These are phyloP conservation scores for Zymoseptoria crescenta DNA, from an alignment of 2,329 filamentous ascomycete species.

Conservation along the genomic window DNA sequence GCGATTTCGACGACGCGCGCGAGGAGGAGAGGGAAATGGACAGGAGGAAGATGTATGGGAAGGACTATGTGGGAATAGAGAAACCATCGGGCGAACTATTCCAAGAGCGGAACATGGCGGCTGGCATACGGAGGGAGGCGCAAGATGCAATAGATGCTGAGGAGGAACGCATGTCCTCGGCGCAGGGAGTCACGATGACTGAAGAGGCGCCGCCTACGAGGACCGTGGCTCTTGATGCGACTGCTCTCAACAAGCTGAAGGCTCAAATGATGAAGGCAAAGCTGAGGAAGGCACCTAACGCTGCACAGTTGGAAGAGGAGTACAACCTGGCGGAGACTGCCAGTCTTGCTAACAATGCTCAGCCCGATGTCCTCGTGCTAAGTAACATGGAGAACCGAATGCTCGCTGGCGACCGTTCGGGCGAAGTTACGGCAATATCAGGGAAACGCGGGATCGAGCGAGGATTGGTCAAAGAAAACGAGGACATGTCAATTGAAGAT, in stretches of 20 bases:
- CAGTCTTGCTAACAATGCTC: conserved; percentile 47
- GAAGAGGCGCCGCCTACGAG: conserved; percentile 46
- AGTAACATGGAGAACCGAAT: conserved; percentile 84
- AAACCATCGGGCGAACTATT: conserved; percentile 84
- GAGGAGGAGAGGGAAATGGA: conserved; percentile 92
- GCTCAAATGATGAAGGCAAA: conserved; percentile 96
- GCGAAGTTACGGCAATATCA: conserved; percentile 69
- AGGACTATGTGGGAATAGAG: conserved; percentile 74
- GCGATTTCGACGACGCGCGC: conserved; percentile 82
- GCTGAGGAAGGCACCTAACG: conserved; percentile 67
- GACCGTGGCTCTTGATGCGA: conserved; percentile 59
- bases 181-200: conserved; percentile 52
- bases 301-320: conserved; percentile 67
- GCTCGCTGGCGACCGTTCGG: conserved; percentile 65
- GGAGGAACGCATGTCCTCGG: conserved; percentile 21
- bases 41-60: conserved; percentile 70
- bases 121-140: conserved; percentile 41
- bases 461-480: conserved; percentile 79
- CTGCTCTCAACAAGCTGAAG: conserved; percentile 77
- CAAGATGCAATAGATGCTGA: conserved; percentile 24
- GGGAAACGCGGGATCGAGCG: conserved; percentile 78
- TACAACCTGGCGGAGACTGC: conserved; percentile 69
- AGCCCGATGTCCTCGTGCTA: conserved; percentile 67
- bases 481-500: conserved; percentile 92
- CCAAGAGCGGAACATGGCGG: conserved; percentile 61